These are phyloP conservation scores for Coemansia pectinata DNA, from an alignment of 192 early-diverging fungal genomes.

Conservation along the genomic window DNA sequence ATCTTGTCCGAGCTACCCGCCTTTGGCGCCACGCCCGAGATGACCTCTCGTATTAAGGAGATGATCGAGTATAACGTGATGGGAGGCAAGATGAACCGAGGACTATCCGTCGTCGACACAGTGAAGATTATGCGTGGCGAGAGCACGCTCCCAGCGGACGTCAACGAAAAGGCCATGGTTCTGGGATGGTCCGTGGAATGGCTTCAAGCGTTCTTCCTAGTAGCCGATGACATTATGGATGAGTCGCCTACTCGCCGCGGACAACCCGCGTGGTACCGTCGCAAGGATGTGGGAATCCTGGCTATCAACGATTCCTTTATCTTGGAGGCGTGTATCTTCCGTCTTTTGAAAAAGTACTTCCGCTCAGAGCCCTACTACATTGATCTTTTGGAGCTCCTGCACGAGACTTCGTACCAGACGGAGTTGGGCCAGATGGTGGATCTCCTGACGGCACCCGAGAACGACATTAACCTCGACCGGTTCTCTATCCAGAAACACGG, in stretches of 20 bases:
- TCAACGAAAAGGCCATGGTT: slow-evolving; percentile 83
- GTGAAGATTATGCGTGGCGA: slow-evolving; percentile 78
- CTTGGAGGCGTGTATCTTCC: slow-evolving; percentile 89
- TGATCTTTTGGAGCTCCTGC: slow-evolving; percentile 91
- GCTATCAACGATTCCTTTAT: slow-evolving; percentile 98
- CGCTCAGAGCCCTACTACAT: slow-evolving; percentile 80
- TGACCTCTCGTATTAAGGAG: slow-evolving; percentile 64
- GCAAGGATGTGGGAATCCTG: slow-evolving; percentile 77
- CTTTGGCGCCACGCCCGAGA: slow-evolving; percentile 70
- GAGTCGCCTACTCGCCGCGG: slow-evolving; percentile 92
- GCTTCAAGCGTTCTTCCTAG: slow-evolving; percentile 98
- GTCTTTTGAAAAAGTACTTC: slow-evolving; percentile 95
- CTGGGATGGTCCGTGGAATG: slow-evolving; percentile 96
- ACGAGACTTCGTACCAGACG: slow-evolving; percentile 95
- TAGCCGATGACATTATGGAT: slow-evolving; percentile 99
- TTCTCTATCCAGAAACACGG: slow-evolving; percentile 91
- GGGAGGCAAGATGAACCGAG: slow-evolving; percentile 97
- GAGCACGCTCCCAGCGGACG: slow-evolving; percentile 66
- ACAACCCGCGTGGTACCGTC: slow-evolving; percentile 95
- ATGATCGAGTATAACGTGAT: slow-evolving; percentile 66
- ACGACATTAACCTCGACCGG: slow-evolving; percentile 85
- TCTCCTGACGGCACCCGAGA: slow-evolving; percentile 97
- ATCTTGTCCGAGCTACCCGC: slow-evolving; percentile 69
- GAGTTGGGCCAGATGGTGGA: slow-evolving; percentile 98
- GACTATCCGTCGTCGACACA: slow-evolving; percentile 91